Conservation (phyloP, 1,284 basidiomycete species). For the Ceratobasidium sp. region DNA sequence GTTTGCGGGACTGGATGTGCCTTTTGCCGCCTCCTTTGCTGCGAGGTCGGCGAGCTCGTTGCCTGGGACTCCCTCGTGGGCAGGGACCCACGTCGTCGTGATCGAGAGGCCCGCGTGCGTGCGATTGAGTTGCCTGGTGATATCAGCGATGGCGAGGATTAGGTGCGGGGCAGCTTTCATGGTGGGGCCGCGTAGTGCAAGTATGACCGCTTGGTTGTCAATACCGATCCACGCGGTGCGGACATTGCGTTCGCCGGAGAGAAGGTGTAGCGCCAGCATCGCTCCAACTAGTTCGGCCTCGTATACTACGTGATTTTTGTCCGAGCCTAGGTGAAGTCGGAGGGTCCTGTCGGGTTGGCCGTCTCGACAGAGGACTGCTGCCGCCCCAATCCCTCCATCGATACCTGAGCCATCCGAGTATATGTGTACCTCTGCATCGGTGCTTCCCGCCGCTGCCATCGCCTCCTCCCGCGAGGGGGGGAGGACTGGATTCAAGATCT, state of each 20-base stretch:
- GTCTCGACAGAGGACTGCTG: constrained; percentile 37
- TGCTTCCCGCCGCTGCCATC: not conserved
- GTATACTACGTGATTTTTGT: constrained; percentile 44
- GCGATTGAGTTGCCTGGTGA: not conserved
- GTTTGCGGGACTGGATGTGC: not conserved
- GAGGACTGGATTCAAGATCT: constrained; percentile 1
- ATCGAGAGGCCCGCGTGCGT: not conserved
- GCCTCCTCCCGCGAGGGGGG: not conserved
- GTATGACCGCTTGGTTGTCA: constrained; percentile 26
- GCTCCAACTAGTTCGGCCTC: constrained; percentile 46
- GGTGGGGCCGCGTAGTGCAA: not conserved
- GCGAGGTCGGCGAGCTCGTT: constrained; percentile 47
- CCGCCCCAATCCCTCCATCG: constrained; percentile 21
- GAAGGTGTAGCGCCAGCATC: constrained; percentile 34
- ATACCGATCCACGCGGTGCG: not conserved
- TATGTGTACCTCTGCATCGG: not conserved
- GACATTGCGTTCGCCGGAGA: not conserved
- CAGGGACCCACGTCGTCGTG: constrained; percentile 44
- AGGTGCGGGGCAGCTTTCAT: constrained; percentile 13
- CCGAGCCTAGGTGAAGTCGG: constrained; percentile 27
- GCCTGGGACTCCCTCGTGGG: constrained; percentile 40
- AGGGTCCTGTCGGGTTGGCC: constrained; percentile 9
- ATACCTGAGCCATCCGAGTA: constrained; percentile 27
- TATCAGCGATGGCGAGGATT: not conserved
- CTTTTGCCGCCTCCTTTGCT: constrained; percentile 45